phyloP scores from a whole-genome alignment of 805 yeast genomes.

The Ogataea pini region DNA sequence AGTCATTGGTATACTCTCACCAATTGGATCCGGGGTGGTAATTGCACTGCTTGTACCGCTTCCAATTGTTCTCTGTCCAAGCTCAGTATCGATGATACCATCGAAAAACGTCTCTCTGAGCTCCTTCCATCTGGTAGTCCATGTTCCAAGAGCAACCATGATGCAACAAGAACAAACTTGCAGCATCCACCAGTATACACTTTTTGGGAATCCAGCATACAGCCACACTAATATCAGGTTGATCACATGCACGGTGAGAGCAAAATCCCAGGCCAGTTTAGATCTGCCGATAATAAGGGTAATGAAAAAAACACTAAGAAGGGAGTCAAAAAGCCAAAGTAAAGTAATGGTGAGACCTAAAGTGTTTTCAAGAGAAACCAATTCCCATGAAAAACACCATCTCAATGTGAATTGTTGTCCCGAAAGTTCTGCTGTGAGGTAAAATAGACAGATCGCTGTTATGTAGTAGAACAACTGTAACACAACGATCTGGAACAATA shows the following conservation, averaged over 20 bases:
- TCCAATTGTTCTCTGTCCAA: conserved; percentile 36
- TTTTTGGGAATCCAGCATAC: conserved; percentile 67
- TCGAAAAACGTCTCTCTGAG: conserved; percentile 87
- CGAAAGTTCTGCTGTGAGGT: conserved; percentile 61
- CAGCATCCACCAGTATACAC: conserved; percentile 80
- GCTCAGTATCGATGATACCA: conserved; percentile 65
- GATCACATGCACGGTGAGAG: conserved; percentile 85
- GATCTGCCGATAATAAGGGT: conserved; percentile 89
- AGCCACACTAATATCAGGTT: conserved; percentile 70
- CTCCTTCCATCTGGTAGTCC: conserved; percentile 91
- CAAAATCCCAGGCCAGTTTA: conserved; percentile 95
- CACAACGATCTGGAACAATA: conserved; percentile 70
- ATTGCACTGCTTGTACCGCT: conserved; percentile 13
- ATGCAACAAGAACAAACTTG: conserved; percentile 68
- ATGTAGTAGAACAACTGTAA: conserved; percentile 78
- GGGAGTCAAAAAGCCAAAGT: conserved; percentile 81
- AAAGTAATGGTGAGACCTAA: conserved; percentile 73
- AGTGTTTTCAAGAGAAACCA: conserved; percentile 71
- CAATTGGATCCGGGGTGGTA: conserved; percentile 16
- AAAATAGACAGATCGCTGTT: conserved; percentile 67
- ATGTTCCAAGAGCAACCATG: conserved; percentile 80
- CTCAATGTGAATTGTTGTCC: conserved; percentile 68
- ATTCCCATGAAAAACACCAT: conserved; percentile 82
- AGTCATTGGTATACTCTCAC: not conserved
- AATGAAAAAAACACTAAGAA: conserved; percentile 80